Conservation (phyloP, 306 rosid species). For the Cucumis hystrix region DNA sequence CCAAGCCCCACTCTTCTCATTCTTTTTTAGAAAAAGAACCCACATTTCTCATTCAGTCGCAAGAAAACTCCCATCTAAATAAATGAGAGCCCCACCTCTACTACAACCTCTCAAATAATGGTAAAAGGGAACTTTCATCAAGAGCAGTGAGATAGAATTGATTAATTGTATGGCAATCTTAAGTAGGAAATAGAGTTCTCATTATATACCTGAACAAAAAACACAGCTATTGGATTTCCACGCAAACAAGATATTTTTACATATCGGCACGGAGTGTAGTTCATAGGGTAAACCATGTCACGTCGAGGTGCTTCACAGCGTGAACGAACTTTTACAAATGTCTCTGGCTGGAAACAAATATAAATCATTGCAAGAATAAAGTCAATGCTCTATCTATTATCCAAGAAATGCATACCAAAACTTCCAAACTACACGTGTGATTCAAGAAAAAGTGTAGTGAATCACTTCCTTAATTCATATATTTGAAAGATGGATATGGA, state of each 20-base stretch:
- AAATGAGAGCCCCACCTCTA: background rate
- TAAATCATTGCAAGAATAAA: background rate
- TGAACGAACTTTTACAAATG: slow-evolving; percentile 79
- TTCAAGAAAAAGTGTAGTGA: background rate
- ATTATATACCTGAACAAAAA: slow-evolving; percentile 65
- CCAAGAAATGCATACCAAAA: background rate
- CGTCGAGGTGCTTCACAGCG: slow-evolving; percentile 96
- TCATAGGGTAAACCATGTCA: slow-evolving; percentile 72
- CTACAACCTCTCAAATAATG: background rate
- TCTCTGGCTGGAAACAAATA: slow-evolving; percentile 66
- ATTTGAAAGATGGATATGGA: background rate
- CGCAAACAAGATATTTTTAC: slow-evolving; percentile 87
- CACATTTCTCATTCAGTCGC: too few species aligned
- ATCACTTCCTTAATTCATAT: background rate
- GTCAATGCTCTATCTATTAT: background rate
- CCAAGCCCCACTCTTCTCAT: background rate
- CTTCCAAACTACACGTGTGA: background rate
- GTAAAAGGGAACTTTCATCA: too few species aligned
- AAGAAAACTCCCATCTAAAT: too few species aligned
- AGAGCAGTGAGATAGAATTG: background rate
- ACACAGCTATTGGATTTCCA: slow-evolving; percentile 91
- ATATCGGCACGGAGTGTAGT: slow-evolving; percentile 84
- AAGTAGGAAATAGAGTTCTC: background rate
- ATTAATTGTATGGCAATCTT: background rate
- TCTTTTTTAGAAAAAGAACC: too few species aligned